Percentiles rank a stretch among this genome's conserved stretches.
phyloP scores from a whole-genome alignment of 805 yeast genomes.

The Soucietia sequanensis region DNA sequence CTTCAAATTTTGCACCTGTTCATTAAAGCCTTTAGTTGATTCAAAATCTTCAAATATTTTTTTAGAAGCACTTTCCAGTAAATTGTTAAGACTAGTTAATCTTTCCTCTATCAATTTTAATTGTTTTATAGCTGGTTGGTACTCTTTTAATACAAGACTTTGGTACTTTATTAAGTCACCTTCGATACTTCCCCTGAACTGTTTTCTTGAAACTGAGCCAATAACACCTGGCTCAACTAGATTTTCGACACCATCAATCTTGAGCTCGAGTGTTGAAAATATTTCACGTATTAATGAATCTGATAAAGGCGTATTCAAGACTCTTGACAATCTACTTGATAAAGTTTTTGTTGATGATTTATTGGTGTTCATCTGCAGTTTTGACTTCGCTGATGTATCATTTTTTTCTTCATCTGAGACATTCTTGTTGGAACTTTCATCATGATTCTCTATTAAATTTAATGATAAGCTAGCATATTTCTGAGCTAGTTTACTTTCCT shows the following conservation, averaged over 20 bases:
- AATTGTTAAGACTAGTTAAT: constrained; percentile 17
- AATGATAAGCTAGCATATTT: constrained; percentile 51
- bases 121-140: constrained; percentile 27
- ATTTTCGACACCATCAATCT: constrained; percentile 21
- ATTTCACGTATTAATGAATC: constrained; percentile 36
- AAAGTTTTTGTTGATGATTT: constrained; percentile 17
- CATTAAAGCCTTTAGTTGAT: constrained; percentile 20
- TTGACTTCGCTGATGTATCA: constrained; percentile 2
- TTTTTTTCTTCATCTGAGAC: constrained; percentile 7
- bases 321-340: constrained; percentile 48
- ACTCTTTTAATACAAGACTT: constrained; percentile 30
- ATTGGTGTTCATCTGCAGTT: not conserved
- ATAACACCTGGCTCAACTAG: constrained; percentile 47
- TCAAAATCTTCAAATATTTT: constrained; percentile 30
- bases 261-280: constrained; percentile 27
- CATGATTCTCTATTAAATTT: constrained; percentile 23
- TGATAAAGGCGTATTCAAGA: constrained; percentile 44
- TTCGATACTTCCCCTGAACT: constrained; percentile 60
- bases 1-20: constrained; percentile 24
- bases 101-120: constrained; percentile 19
- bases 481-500: constrained; percentile 30
- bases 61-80: constrained; percentile 36
- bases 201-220: constrained; percentile 62
- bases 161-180: constrained; percentile 58
- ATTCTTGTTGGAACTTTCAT: constrained; percentile 1